These are phyloP conservation scores for Metschnikowia peoriensis DNA, from an alignment of 805 yeast genomes.

Conservation along the genomic window DNA sequence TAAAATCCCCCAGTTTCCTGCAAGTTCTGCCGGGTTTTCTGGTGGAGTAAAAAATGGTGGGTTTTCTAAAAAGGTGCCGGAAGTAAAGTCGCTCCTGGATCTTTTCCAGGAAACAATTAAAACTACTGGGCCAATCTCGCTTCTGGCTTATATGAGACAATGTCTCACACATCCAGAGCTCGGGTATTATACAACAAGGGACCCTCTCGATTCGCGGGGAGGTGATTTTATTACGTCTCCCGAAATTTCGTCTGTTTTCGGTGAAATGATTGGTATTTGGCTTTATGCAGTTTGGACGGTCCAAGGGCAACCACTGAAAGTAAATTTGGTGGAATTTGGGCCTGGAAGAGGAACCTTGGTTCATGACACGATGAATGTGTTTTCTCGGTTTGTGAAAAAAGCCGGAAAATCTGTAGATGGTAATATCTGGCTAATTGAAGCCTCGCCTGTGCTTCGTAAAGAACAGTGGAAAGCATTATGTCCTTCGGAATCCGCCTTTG, in stretches of 20 bases:
- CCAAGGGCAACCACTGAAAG: slow-evolving; percentile 50
- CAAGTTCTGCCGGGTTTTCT: slow-evolving; percentile 17
- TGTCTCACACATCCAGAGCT: slow-evolving; percentile 73
- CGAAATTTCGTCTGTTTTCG: slow-evolving; percentile 83
- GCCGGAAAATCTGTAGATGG: slow-evolving; percentile 26
- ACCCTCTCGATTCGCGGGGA: slow-evolving; percentile 57
- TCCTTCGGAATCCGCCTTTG: slow-evolving; percentile 21
- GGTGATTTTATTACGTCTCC: slow-evolving; percentile 89
- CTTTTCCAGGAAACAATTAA: slow-evolving; percentile 50
- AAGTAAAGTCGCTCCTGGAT: slow-evolving; percentile 16
- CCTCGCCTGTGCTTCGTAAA: slow-evolving; percentile 60
- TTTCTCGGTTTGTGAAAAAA: slow-evolving; percentile 38
- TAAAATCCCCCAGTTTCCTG: slow-evolving; percentile 38
- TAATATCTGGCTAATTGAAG: slow-evolving; percentile 62
- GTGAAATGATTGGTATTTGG: slow-evolving; percentile 83
- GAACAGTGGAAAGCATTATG: slow-evolving; percentile 56
- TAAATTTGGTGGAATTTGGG: slow-evolving; percentile 72
- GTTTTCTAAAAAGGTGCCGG: neutral
- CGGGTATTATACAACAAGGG: slow-evolving; percentile 77
- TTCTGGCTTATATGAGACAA: slow-evolving; percentile 75
- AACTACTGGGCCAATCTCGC: slow-evolving; percentile 73
- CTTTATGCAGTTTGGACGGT: slow-evolving; percentile 53
- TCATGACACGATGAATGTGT: slow-evolving; percentile 55
- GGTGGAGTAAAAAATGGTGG: slow-evolving; percentile 13
- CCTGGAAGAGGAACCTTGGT: slow-evolving; percentile 84